These are phyloP conservation scores for Cymodocea nodosa DNA, from an alignment of 116 monocot species.

Conservation along the genomic window DNA sequence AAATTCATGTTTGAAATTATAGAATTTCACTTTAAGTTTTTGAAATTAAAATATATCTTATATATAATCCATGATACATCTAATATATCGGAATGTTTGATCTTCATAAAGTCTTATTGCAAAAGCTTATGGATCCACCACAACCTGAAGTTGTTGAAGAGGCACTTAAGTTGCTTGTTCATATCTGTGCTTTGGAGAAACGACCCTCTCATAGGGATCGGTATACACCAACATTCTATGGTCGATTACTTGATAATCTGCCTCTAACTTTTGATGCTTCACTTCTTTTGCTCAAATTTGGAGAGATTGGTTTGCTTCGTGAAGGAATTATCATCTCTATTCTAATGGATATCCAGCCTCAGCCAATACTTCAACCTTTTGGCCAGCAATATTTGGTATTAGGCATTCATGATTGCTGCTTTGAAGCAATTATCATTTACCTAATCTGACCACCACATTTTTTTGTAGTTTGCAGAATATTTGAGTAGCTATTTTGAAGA, in stretches of 20 bases:
- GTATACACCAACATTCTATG: conserved; percentile 73
- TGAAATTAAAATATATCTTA: background rate
- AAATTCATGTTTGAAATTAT: too few species aligned
- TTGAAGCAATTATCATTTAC: background rate
- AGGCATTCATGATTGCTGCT: background rate
- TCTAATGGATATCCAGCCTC: conserved; percentile 62
- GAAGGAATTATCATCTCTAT: conserved; percentile 67
- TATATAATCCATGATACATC: background rate
- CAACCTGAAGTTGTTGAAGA: conserved; percentile 37
- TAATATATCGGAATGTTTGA: background rate
- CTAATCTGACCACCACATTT: background rate
- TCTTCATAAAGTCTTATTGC: conserved; percentile 34
- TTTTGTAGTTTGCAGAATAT: conserved; percentile 29
- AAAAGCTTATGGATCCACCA: conserved; percentile 78
- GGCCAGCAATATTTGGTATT: conserved; percentile 49
- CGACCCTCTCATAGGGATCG: conserved; percentile 26
- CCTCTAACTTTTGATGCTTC: conserved; percentile 74
- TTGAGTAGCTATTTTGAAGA: conserved; percentile 43
- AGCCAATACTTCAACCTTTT: conserved; percentile 72
- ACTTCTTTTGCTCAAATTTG: conserved; percentile 53
- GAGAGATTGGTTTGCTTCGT: conserved; percentile 45
- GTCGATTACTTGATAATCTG: conserved; percentile 54
- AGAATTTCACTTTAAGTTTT: too few species aligned
- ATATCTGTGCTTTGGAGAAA: conserved; percentile 46
- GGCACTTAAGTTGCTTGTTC: conserved; percentile 45